phyloP scores from a whole-genome alignment of 495 filamentous ascomycete species.

The Penicillium egyptiacum region DNA sequence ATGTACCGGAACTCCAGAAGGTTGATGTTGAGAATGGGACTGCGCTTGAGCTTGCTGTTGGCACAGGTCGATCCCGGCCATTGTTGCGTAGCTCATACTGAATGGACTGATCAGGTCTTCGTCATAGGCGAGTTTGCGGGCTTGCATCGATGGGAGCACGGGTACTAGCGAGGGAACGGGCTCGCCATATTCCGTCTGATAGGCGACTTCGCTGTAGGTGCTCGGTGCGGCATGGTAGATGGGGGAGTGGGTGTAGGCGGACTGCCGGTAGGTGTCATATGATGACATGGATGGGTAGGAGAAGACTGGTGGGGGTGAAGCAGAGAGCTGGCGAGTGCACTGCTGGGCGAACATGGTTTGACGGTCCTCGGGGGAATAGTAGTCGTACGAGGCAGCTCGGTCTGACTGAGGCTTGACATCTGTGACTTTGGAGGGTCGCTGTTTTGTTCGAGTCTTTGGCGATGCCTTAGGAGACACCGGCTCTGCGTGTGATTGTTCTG shows the following conservation, averaged over 20 bases:
- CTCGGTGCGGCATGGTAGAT: conserved; percentile 64
- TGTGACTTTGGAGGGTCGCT: conserved; percentile 43
- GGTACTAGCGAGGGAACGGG: conserved; percentile 63
- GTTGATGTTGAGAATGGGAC: conserved; percentile 8
- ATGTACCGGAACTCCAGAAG: conserved; percentile 42
- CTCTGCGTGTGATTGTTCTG: conserved; percentile 62
- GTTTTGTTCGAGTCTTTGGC: conserved; percentile 48
- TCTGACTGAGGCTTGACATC: conserved; percentile 42
- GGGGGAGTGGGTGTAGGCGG: conserved; percentile 61
- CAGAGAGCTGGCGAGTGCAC: conserved; percentile 67
- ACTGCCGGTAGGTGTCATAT: conserved; percentile 64
- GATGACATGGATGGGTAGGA: conserved; percentile 70
- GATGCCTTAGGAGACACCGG: conserved; percentile 47
- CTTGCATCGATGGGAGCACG: conserved; percentile 54
- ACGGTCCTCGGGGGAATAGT: conserved; percentile 48
- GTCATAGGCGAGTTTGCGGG: conserved; percentile 42
- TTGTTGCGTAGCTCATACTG: conserved; percentile 70
- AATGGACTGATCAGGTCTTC: conserved; percentile 74
- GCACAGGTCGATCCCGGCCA: conserved; percentile 73
- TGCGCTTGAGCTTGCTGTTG: conserved; percentile 35
- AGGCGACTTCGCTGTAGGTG: conserved; percentile 56
- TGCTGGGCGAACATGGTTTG: conserved; percentile 62
- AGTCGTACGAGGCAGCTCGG: conserved; percentile 34
- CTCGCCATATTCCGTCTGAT: conserved; percentile 64
- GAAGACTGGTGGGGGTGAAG: conserved; percentile 71